Conservation (phyloP, 208 protist species). For the Balamuthia mandrillaris region DNA sequence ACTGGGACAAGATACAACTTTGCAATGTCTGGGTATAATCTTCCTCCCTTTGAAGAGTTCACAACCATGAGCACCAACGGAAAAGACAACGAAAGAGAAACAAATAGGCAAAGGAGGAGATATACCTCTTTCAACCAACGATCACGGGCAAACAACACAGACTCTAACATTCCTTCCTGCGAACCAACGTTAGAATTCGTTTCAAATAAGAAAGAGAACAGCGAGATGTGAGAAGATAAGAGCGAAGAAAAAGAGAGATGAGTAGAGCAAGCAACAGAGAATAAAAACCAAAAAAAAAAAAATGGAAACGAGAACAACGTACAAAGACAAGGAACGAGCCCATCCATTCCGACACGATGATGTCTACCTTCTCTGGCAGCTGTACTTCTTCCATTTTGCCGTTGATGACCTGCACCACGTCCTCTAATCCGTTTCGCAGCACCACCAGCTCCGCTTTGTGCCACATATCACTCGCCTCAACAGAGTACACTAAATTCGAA, state of each 20-base stretch:
- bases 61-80: neutral
- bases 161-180: neutral
- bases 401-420: slow-evolving; percentile 27
- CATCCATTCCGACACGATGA: slow-evolving; percentile 31
- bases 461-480: slow-evolving; percentile 11
- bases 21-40: slow-evolving; percentile 18
- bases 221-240: no score
- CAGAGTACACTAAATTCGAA: neutral
- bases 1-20: neutral
- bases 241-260: no score
- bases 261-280: no score
- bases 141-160: slow-evolving; percentile 4
- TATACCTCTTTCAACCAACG: slow-evolving; percentile 19
- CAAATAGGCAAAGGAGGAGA: neutral
- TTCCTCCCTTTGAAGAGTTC: neutral
- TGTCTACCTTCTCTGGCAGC: slow-evolving; percentile 16
- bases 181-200: no score
- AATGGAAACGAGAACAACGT: neutral
- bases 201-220: neutral
- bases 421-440: neutral
- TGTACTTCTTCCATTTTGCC: neutral
- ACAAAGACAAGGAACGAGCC: slow-evolving; percentile 31
- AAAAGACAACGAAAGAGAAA: neutral
- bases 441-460: neutral
- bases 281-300: no score